Evolutionary conservation across 179 eudicot genomes (phyloP), one percentile per base, ranked within the genome.

Genomic region (Spergularia azorica): DNA sequence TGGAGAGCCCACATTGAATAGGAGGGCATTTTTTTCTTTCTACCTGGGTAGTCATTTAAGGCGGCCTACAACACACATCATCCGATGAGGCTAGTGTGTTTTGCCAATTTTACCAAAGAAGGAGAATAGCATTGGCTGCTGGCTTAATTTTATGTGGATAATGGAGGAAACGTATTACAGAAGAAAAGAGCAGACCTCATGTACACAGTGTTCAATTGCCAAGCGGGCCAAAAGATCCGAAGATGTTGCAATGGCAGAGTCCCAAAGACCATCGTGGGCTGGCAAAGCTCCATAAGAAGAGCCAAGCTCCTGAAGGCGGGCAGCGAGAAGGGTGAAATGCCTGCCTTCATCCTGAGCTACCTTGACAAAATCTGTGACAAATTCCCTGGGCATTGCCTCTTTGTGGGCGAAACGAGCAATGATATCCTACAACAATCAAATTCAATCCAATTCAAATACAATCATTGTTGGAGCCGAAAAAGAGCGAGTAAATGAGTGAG

Each of bases 301-400:
- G 71, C 92, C 95, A 48, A 95, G 71, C 81, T 93, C 98, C 68
- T 84, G 77, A 46, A 95, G 92, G 14, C 97, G 87, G 46, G 90
- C 86, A 67, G 92, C 93, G 81, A 95, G 98, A 64, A 93, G 90
- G 65, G 85, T 80, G 86, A 92, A 95, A 82, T 95, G 98, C 15
- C 97, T 85, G 56, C 98, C 97, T 84, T 95, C 98, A 84, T 95
- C 98, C 84, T 92, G 98, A 38, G 98, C 98, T 77, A 95, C 96
- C 86, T 86, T 95, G 55, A 95, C 98, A 79, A 95, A 95, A 83
- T 95, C 97, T 4, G 93, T 93, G 87, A 95, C 92, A 81, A 95
- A 95, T 64, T 95, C 95, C 63, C 84, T 83, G 11, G 97, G 98
- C 98, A 95, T 91, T 41, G 78, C 80, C 83, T 88, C 91, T 86